These are phyloP conservation scores for Pleurotus tuber-regium DNA, from an alignment of 768 basidiomycete genomes.

Conservation along the genomic window DNA sequence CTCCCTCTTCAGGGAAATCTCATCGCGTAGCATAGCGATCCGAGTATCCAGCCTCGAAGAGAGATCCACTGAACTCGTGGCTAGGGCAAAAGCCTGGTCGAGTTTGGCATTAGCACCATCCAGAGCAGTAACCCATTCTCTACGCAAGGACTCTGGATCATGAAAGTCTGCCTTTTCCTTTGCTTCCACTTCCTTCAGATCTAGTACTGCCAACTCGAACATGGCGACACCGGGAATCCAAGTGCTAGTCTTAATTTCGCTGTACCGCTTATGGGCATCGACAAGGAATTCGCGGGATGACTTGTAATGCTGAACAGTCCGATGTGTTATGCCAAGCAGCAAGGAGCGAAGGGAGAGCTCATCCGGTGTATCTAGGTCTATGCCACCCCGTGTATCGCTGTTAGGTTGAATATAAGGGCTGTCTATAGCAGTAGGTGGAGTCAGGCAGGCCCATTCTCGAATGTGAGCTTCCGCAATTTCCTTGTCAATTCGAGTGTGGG, in stretches of 20 bases:
- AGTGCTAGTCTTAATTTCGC: constrained; percentile 45
- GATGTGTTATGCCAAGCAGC: constrained; percentile 65
- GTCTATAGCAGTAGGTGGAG: constrained; percentile 40
- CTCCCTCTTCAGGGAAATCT: constrained; percentile 62
- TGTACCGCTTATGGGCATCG: constrained; percentile 46
- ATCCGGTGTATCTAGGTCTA: constrained; percentile 65
- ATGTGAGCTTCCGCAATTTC: constrained; percentile 59
- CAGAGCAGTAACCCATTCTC: constrained; percentile 47
- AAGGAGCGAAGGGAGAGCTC: constrained; percentile 69
- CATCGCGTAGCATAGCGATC: constrained; percentile 66
- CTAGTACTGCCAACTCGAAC: constrained; percentile 72
- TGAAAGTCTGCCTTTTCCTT: constrained; percentile 25
- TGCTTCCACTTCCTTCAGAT: constrained; percentile 55
- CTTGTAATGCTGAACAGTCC: constrained; percentile 47
- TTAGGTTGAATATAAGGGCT: constrained; percentile 24
- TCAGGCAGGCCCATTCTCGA: constrained; percentile 44
- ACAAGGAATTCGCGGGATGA: constrained; percentile 46
- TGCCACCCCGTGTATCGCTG: constrained; percentile 9
- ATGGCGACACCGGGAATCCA: constrained; percentile 69
- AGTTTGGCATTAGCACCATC: constrained; percentile 47
- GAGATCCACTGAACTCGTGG: constrained; percentile 58
- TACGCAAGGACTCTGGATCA: constrained; percentile 25
- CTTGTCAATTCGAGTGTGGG: constrained; percentile 56
- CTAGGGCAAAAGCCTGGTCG: constrained; percentile 47
- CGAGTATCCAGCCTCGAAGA: constrained; percentile 68